Conservation (phyloP, 495 filamentous ascomycete species). For the Penicillium angulare region DNA sequence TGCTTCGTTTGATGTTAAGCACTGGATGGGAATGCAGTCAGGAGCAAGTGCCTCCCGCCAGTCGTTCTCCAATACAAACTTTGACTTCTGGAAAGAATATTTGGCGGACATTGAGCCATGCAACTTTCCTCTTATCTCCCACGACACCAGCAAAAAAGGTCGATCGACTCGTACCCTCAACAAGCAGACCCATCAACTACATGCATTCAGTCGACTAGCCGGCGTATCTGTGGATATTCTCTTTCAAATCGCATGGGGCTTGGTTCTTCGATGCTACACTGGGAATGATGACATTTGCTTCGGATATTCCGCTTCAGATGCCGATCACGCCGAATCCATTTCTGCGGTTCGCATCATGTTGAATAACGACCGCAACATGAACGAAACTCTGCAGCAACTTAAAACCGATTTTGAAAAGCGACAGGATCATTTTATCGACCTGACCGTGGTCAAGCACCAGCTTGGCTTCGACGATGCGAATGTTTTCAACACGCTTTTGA, state of each 20-base stretch:
- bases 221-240: conserved; percentile 29
- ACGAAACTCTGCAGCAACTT: conserved; percentile 33
- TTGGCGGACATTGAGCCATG: conserved; percentile 52
- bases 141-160: conserved; percentile 4
- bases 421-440: conserved; percentile 33
- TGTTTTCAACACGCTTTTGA: conserved; percentile 54
- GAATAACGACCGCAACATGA: conserved; percentile 30
- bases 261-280: conserved; percentile 54
- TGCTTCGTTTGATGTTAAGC: conserved; percentile 13
- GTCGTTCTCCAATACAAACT: conserved; percentile 20
- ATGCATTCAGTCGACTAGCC: conserved; percentile 31
- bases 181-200: conserved; percentile 31
- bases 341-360: conserved; percentile 36
- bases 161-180: conserved; percentile 19
- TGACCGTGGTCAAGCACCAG: conserved; percentile 41
- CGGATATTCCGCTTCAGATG: conserved; percentile 37
- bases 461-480: conserved; percentile 33
- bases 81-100: conserved; percentile 52
- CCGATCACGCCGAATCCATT: conserved; percentile 19
- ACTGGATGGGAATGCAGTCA: conserved; percentile 12
- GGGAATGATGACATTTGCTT: conserved; percentile 55
- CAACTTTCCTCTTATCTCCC: conserved; percentile 46
- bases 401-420: conserved; percentile 35
- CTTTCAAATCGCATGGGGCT: conserved; percentile 53
- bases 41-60: conserved; percentile 5